Conservation (phyloP, 345 rosid genomes). For the Eutrema yunnanense region DNA sequence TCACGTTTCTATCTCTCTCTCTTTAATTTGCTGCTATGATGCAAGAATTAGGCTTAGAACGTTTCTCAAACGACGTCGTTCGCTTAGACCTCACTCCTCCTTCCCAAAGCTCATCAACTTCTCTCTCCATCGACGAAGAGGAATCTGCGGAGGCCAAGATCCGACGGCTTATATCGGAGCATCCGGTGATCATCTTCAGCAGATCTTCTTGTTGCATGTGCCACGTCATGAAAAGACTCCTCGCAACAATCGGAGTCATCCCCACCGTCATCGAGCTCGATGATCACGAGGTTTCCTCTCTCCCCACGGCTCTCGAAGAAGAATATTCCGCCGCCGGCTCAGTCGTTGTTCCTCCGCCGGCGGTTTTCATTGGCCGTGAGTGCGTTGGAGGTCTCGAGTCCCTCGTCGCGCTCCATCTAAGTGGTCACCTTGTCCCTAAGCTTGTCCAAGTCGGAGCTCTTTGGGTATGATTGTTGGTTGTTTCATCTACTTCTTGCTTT, state of each 20-base stretch:
- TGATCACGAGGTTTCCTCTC: slow-evolving; percentile 74
- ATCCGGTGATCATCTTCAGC: slow-evolving; percentile 89
- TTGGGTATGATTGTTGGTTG: slow-evolving; percentile 47
- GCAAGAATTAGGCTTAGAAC: slow-evolving; percentile 58
- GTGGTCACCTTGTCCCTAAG: slow-evolving; percentile 82
- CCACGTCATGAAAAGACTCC: slow-evolving; percentile 84
- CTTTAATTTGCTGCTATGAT: slow-evolving; percentile 29
- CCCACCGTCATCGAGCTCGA: slow-evolving; percentile 93
- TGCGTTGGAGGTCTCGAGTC: slow-evolving; percentile 88
- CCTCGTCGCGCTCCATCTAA: slow-evolving; percentile 80
- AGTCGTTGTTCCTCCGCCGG: slow-evolving; percentile 34
- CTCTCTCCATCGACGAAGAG: slow-evolving; percentile 69
- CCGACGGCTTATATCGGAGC: slow-evolving; percentile 83
- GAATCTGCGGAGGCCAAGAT: slow-evolving; percentile 68
- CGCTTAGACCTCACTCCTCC: slow-evolving; percentile 48
- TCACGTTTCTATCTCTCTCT: slow-evolving; percentile 8
- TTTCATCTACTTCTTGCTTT: not conserved
- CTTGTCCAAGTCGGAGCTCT: slow-evolving; percentile 88
- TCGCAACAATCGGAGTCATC: slow-evolving; percentile 70
- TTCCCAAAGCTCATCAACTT: slow-evolving; percentile 31
- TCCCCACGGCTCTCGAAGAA: slow-evolving; percentile 26
- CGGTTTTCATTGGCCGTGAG: slow-evolving; percentile 77
- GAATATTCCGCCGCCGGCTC: slow-evolving; percentile 24
- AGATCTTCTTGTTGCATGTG: slow-evolving; percentile 93
- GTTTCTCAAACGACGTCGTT: slow-evolving; percentile 37